Conservation (phyloP, 2,329 filamentous ascomycete genomes). For the Claviceps citrina region DNA sequence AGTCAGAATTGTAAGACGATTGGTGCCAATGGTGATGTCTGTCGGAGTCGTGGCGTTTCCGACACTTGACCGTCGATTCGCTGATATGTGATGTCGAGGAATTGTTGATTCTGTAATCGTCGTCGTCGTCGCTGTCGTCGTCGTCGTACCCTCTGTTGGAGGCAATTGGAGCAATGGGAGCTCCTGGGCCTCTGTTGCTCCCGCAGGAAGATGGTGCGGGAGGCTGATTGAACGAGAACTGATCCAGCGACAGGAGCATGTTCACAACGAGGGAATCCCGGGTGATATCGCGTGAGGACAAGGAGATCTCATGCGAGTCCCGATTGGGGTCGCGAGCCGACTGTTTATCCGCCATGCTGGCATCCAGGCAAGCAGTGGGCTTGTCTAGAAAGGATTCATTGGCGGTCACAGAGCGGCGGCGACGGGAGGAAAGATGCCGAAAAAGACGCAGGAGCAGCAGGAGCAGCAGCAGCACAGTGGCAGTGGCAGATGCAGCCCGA, state of each 20-base stretch:
- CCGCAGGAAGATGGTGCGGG: constrained; percentile 4
- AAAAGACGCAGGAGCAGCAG: background rate
- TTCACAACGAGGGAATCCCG: constrained; percentile 89
- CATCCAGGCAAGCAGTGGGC: constrained; percentile 8
- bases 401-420: constrained; percentile 5
- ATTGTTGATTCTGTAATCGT: background rate
- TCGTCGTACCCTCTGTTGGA: constrained; percentile 1
- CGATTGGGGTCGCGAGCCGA: constrained; percentile 19
- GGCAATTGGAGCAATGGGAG: constrained; percentile 14
- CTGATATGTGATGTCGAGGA: constrained; percentile 9
- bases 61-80: constrained; percentile 4
- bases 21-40: constrained; percentile 13
- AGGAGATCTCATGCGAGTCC: constrained; percentile 75
- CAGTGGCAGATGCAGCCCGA: background rate
- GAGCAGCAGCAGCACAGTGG: background rate
- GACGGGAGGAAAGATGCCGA: constrained; percentile 1
- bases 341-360: constrained; percentile 14
- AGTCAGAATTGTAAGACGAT: constrained; percentile 47
- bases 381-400: constrained; percentile 14
- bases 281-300: constrained; percentile 60
- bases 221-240: constrained; percentile 47
- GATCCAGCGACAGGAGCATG: constrained; percentile 85
- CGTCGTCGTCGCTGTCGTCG: background rate
- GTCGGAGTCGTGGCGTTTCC: background rate
- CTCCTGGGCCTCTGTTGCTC: constrained; percentile 6